Conservation (phyloP, 345 rosid species). For the Alliaria petiolata region DNA sequence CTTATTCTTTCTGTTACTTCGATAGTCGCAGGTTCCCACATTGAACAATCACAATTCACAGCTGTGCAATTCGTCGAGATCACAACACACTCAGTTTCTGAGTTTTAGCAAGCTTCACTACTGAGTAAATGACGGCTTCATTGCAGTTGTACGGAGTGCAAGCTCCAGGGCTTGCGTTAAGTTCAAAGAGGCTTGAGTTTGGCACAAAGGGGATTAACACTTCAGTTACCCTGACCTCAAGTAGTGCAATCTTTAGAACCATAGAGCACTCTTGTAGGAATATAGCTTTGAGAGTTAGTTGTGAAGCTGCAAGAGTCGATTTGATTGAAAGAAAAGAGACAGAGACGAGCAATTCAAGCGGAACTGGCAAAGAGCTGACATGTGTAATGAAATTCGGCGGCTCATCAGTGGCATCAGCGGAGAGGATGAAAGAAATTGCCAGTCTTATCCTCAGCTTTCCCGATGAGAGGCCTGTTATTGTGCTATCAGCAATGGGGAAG, state of each 20-base stretch:
- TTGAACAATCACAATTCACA: constrained; percentile 3
- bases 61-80: constrained; percentile 23
- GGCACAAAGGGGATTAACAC: constrained; percentile 7
- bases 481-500: constrained; percentile 93
- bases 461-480: constrained; percentile 74
- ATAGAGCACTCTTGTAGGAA: constrained; percentile 33
- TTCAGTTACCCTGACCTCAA: constrained; percentile 13
- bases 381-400: constrained; percentile 95
- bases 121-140: constrained; percentile 18
- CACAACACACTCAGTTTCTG: constrained; percentile 16
- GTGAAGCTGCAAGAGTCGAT: constrained; percentile 32
- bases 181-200: constrained; percentile 20
- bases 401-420: constrained; percentile 76
- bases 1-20: neutral
- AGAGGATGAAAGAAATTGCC: constrained; percentile 81
- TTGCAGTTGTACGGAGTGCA: constrained; percentile 30
- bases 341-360: neutral
- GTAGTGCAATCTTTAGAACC: constrained; percentile 19
- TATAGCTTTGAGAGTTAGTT: constrained; percentile 24
- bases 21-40: constrained; percentile 7
- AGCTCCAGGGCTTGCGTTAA: constrained; percentile 31
- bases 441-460: constrained; percentile 76
- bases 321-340: constrained; percentile 16
- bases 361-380: constrained; percentile 29
- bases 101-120: constrained; percentile 9